These are phyloP conservation scores for Salvia splendens DNA, from an alignment of 257 asterid species.

Conservation along the genomic window DNA sequence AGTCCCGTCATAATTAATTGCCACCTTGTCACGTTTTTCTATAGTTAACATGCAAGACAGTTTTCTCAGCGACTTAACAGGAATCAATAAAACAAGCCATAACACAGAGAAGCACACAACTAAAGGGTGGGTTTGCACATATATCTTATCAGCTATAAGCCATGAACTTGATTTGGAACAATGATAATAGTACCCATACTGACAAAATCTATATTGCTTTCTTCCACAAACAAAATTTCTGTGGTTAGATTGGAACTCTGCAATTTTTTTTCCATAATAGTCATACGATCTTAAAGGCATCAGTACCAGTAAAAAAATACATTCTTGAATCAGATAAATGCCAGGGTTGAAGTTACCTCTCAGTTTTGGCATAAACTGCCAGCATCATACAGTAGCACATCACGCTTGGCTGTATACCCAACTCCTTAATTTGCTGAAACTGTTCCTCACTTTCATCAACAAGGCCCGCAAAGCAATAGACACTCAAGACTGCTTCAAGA, in stretches of 20 bases:
- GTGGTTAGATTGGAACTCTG: neutral
- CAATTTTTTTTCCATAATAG: neutral
- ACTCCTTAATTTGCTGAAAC: constrained; percentile 76
- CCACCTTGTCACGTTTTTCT: neutral
- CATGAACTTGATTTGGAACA: neutral
- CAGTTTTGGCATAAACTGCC: constrained; percentile 72
- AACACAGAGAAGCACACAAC: constrained; percentile 16
- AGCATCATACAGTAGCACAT: constrained; percentile 97
- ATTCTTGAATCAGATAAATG: constrained; percentile 19
- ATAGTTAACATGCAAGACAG: constrained; percentile 1
- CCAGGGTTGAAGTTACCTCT: constrained; percentile 52
- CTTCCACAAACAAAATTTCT: neutral
- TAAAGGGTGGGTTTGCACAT: constrained; percentile 6
- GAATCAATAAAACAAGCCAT: neutral
- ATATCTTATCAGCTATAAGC: neutral
- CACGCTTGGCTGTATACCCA: constrained; percentile 86
- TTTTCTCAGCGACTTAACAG: neutral
- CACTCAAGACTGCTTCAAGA: constrained; percentile 92
- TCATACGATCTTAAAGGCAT: constrained; percentile 15
- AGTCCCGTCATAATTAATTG: constrained; percentile 22
- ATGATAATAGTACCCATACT: neutral
- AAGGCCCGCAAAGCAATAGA: constrained; percentile 89
- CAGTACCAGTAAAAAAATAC: constrained; percentile 24
- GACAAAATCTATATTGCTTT: neutral
- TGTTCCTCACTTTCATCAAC: constrained; percentile 91